Percentiles rank a stretch among this genome's conserved stretches.
These are phyloP conservation scores for Lodderomyces jiufengensis DNA, from an alignment of 1,139 yeast species.

Conservation along the genomic window DNA sequence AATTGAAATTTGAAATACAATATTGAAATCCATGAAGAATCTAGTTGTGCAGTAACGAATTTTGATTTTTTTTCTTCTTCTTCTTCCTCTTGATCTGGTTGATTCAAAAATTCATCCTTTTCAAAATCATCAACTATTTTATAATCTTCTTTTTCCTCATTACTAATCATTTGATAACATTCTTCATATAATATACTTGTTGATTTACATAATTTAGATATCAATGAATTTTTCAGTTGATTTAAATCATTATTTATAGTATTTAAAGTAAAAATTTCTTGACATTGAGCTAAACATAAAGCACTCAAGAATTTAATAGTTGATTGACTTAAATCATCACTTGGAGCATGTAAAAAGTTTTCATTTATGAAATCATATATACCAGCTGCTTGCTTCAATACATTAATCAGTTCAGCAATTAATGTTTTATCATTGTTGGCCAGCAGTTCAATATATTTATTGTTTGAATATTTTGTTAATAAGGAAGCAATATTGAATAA, in stretches of 20 bases:
- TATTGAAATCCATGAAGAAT: constrained; percentile 42
- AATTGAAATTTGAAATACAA: constrained; percentile 48
- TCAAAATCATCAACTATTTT: constrained; percentile 17
- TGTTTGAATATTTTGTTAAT: constrained; percentile 47
- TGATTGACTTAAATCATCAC: constrained; percentile 68
- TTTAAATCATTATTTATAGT: constrained; percentile 49
- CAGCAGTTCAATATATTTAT: constrained; percentile 41
- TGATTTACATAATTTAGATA: constrained; percentile 68
- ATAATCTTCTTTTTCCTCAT: constrained; percentile 8
- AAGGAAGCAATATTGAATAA: constrained; percentile 59
- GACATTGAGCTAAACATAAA: constrained; percentile 82
- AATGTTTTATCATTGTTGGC: constrained; percentile 33
- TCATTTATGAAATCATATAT: constrained; percentile 69
- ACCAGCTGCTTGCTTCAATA: constrained; percentile 78
- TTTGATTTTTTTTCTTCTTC: constrained; percentile 17
- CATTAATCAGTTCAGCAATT: constrained; percentile 53
- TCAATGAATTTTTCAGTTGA: constrained; percentile 58
- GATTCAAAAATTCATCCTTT: constrained; percentile 12
- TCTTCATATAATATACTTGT: constrained; percentile 55
- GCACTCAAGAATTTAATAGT: constrained; percentile 63
- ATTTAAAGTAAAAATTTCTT: constrained; percentile 73
- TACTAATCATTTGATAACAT: constrained; percentile 28
- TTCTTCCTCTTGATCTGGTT: constrained; percentile 17
- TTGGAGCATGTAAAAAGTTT: constrained; percentile 87
- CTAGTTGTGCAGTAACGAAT: constrained; percentile 44